These are phyloP conservation scores for Martiniozyma abietophila DNA, from an alignment of 805 yeast genomes.

Conservation along the genomic window DNA sequence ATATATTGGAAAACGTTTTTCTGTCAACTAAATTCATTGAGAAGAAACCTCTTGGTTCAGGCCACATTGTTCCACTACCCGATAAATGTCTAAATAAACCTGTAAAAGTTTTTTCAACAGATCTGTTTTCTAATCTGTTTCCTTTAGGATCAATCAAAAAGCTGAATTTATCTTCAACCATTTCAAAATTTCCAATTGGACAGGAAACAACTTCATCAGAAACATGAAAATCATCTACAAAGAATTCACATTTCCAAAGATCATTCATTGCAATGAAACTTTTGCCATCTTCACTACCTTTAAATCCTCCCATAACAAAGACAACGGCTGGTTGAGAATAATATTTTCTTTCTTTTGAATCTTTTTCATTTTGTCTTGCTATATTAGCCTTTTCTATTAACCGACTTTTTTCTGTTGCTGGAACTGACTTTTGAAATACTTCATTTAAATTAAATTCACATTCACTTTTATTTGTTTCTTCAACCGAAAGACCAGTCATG, in stretches of 20 bases:
- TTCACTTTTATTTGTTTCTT: conserved; percentile 18
- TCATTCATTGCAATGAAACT: conserved; percentile 27
- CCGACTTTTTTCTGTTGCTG: too few species aligned
- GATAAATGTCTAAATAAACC: conserved; percentile 19
- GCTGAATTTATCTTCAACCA: conserved; percentile 15
- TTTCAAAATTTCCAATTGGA: conserved; percentile 24
- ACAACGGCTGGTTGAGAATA: conserved; percentile 24
- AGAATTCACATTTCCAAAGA: conserved; percentile 26
- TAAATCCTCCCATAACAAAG: conserved; percentile 43
- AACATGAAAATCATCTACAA: conserved; percentile 26
- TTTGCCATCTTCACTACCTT: conserved; percentile 22
- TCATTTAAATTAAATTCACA: background rate
- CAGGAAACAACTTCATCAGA: conserved; percentile 23
- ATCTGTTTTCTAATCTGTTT: conserved; percentile 8
- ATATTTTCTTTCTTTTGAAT: too few species aligned
- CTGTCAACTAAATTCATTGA: conserved; percentile 18
- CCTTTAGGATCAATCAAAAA: conserved; percentile 15
- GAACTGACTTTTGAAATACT: too few species aligned
- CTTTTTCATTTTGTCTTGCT: too few species aligned
- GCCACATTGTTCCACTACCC: conserved; percentile 19
- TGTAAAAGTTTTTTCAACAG: conserved; percentile 10
- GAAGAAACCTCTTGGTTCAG: conserved; percentile 24
- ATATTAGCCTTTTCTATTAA: too few species aligned
- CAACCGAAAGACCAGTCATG: conserved; percentile 19
- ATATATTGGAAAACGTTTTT: too few species aligned